Evolutionary conservation across 768 basidiomycete genomes (phyloP), one percentile per base, ranked within the genome.

Genomic region (Rhizopogon vinicolor): DNA sequence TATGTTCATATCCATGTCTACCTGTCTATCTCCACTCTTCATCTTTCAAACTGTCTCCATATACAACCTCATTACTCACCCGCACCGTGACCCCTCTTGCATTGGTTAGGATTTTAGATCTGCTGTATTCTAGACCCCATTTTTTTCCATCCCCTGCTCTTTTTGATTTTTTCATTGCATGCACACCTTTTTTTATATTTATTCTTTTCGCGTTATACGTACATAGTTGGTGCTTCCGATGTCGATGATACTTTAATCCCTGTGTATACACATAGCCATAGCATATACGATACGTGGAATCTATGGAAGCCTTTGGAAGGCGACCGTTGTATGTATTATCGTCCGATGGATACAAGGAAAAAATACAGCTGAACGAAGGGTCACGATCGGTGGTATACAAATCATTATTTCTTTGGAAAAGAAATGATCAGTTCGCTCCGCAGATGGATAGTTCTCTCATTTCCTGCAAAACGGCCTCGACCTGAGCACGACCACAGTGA

Each of bases 391-490:
- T 31, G 18, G 46, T 48, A 48, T 42, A 49, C 42, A 49, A 25
- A 25, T 25, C 25, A 25, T 25, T 25, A 4, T 25, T 25, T 25
- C 25, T 25, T 25, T n/a, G 13, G 41, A 5, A 19, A 25, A 13
- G 3, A 8, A n/a, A 28, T 1, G 41, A 29, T 51, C 68, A 75
- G 57, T 64, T 74, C 48, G 65, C 89, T 13, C 94, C 94, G 66
- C 91, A 97, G 64, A 99, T 99, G 6, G 91, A 91, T 50, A 98
- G 73, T 65, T 96, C 94, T 67, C 86, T 85, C 94, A 99, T 98
- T 74, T 98, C 93, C 64, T 93, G 91, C 45, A 99, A 74, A n/a
- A 94, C 91, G 14, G 85, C 87, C 72, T 98, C 97, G n/a, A 98
- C 93, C 87, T 91, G 54, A 18, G 35, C 57, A 25, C 25, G 25